phyloP scores from a whole-genome alignment of 2,329 filamentous ascomycete species.

The Raffaelea ambrosiae region DNA sequence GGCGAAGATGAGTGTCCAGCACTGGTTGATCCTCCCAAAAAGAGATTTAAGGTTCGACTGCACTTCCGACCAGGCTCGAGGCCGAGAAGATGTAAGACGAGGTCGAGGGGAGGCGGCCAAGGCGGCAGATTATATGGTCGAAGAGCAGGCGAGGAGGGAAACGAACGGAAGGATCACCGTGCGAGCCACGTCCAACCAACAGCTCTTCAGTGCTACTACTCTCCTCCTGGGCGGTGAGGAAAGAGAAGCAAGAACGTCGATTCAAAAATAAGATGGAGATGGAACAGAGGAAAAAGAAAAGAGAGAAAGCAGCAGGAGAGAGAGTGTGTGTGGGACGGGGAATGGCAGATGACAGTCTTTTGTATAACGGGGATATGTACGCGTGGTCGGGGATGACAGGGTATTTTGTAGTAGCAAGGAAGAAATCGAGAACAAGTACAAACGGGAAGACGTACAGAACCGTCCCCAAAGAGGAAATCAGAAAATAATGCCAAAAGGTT shows the following conservation, averaged over 20 bases:
- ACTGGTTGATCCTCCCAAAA: not conserved
- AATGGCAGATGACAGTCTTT: slow-evolving; percentile 11
- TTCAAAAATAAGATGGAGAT: not conserved
- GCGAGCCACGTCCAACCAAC: not conserved
- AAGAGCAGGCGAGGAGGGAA: not conserved
- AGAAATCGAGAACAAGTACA: not conserved
- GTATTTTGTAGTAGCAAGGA: not conserved
- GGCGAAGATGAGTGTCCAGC: not conserved
- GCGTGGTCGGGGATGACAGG: not conserved
- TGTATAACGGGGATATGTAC: slow-evolving; percentile 7
- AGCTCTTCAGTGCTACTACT: not conserved
- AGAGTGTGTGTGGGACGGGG: slow-evolving; percentile 7
- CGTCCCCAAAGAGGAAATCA: slow-evolving; percentile 6
- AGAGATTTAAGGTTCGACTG: not conserved
- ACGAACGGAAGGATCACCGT: not conserved
- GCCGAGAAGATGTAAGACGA: not conserved
- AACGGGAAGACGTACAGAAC: not conserved
- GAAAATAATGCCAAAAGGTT: not conserved
- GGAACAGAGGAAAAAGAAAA: not conserved
- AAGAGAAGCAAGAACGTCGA: not conserved
- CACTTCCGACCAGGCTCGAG: not conserved
- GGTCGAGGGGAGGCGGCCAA: not conserved
- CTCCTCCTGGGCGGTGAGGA: not conserved
- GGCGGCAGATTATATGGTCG: not conserved
- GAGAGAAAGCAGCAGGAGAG: not conserved